Evolutionary conservation across 169 alveolate genomes (phyloP).

Genomic region (Plasmodium relictum): DNA sequence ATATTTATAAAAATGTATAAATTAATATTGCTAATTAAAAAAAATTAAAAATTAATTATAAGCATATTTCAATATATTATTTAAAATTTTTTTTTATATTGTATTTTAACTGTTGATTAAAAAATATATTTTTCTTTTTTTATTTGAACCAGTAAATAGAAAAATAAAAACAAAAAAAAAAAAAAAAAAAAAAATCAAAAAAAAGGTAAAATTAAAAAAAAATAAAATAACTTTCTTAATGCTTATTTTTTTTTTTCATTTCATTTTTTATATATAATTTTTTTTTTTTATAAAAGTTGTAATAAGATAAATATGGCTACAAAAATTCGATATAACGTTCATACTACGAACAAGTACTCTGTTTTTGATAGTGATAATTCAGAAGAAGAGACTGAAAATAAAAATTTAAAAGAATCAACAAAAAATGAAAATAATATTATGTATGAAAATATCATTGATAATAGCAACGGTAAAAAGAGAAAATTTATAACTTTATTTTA

Average conservation of each 20-base stretch:
- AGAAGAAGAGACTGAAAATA: constrained; percentile 30
- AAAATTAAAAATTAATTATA: background rate
- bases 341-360: constrained; percentile 71
- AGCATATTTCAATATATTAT: background rate
- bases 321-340: constrained; percentile 56
- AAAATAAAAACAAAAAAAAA: background rate
- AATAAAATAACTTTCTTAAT: background rate
- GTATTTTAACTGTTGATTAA: constrained; percentile 19
- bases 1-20: background rate
- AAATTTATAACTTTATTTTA: too few relatives aligned
- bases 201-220: background rate
- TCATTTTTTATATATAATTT: constrained; percentile 11
- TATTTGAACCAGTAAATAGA: constrained; percentile 5
- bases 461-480: constrained; percentile 26
- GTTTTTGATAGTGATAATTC: constrained; percentile 69
- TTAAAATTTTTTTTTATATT: constrained; percentile 1
- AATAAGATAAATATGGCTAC: constrained; percentile 44
- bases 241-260: background rate
- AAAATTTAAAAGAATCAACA: constrained; percentile 16
- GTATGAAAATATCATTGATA: constrained; percentile 6
- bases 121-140: background rate
- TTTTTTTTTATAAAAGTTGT: constrained; percentile 28
- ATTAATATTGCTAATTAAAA: background rate
- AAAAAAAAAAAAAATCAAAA: background rate
- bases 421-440: constrained; percentile 24